Evolutionary conservation across 2,329 filamentous ascomycete species (phyloP).

Genomic region (Pseudogymnoascus sp.): DNA sequence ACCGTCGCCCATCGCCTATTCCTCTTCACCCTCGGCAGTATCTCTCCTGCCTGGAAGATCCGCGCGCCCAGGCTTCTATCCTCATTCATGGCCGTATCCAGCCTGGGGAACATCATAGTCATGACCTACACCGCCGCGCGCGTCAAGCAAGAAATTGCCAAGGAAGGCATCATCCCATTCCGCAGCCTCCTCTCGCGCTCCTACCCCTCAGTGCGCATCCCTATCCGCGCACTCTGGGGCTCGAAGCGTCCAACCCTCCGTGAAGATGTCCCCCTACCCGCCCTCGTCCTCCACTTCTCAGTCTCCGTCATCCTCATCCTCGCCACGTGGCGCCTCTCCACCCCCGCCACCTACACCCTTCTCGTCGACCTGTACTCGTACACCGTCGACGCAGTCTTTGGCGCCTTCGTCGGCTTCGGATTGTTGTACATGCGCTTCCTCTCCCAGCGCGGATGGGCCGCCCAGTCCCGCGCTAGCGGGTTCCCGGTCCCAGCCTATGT

Average conservation of each 20-base stretch:
- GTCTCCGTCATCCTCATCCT: neutral
- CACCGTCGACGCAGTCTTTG: constrained; percentile 30
- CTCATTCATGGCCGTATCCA: constrained; percentile 44
- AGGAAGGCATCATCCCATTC: constrained; percentile 46
- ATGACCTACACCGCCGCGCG: constrained; percentile 48
- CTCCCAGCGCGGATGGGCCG: neutral
- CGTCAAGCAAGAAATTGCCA: constrained; percentile 53
- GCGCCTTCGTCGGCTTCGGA: constrained; percentile 27
- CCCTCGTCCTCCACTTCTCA: constrained; percentile 16
- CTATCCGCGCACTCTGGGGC: constrained; percentile 17
- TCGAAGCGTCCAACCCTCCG: constrained; percentile 24
- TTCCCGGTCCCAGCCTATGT: neutral
- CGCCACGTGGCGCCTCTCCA: constrained; percentile 17
- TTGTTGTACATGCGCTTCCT: constrained; percentile 26
- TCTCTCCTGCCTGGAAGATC: constrained; percentile 21
- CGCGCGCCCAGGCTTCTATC: constrained; percentile 33
- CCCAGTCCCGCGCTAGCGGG: neutral
- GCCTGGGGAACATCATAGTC: constrained; percentile 47
- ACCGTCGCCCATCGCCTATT: constrained; percentile 31
- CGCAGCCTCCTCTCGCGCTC: constrained; percentile 38
- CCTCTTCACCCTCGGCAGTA: constrained; percentile 25
- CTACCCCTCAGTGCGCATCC: constrained; percentile 6
- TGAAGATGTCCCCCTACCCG: constrained; percentile 25
- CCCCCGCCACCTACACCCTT: constrained; percentile 24
- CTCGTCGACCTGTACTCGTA: constrained; percentile 33